Evolutionary conservation across 148 eudicot species (phyloP).

Genomic region (Agrostemma githago): DNA sequence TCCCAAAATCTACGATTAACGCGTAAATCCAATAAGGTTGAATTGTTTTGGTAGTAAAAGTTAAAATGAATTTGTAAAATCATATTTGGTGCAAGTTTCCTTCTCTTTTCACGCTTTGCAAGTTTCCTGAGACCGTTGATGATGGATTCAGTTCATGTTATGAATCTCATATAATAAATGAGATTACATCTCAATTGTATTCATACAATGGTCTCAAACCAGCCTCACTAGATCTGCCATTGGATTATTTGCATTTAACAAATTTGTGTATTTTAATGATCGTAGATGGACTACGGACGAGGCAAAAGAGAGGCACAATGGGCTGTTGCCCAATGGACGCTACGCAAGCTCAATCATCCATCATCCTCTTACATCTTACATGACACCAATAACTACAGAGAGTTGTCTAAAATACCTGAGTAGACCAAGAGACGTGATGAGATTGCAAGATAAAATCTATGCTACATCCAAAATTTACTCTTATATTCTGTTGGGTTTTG

Average conservation of each 20-base stretch:
- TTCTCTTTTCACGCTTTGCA: too few species aligned
- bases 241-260: not conserved
- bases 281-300: slow-evolving; percentile 58
- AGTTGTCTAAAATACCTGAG: slow-evolving; percentile 67
- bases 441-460: slow-evolving; percentile 51
- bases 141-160: too few species aligned
- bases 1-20: too few species aligned
- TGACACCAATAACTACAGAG: slow-evolving; percentile 54
- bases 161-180: too few species aligned
- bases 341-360: slow-evolving; percentile 60
- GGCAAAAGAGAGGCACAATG: slow-evolving; percentile 83
- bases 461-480: not conserved
- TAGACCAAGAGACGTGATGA: slow-evolving; percentile 79
- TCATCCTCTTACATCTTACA: slow-evolving; percentile 28
- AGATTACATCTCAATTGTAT: too few species aligned
- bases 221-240: not conserved
- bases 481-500: not conserved
- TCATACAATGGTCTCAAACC: not conserved
- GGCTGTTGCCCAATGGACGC: slow-evolving; percentile 68
- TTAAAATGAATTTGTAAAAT: too few species aligned
- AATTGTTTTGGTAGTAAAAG: too few species aligned
- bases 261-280: not conserved
- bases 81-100: too few species aligned
- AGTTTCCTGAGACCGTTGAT: too few species aligned
- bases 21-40: too few species aligned